These are phyloP conservation scores for Heteromeles arbutifolia DNA, from an alignment of 306 rosid genomes.

Conservation along the genomic window DNA sequence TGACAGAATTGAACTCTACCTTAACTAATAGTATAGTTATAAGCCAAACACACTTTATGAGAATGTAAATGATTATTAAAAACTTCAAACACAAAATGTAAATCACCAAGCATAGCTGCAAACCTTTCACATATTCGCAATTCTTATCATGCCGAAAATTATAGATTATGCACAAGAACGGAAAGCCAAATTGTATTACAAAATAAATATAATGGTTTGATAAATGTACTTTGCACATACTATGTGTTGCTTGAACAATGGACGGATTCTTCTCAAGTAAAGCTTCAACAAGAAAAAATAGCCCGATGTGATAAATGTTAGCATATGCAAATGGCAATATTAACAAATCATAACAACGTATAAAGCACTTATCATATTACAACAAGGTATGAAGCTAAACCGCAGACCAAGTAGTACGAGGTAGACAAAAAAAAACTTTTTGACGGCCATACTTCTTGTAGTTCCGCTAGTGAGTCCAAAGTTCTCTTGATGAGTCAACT, in stretches of 20 bases:
- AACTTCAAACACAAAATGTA: neutral
- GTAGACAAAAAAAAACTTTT: neutral
- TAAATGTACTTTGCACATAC: conserved; percentile 24
- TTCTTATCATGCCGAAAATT: neutral
- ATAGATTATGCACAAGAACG: neutral
- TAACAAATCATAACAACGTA: too few species aligned
- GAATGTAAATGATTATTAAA: neutral
- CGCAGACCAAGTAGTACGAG: neutral
- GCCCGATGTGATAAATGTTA: neutral
- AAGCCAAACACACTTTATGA: neutral
- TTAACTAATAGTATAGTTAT: neutral
- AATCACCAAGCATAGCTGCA: neutral
- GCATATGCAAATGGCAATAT: neutral
- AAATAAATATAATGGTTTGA: neutral
- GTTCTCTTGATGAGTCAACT: conserved; percentile 61
- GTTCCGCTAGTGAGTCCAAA: conserved; percentile 67
- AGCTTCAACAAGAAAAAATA: conserved; percentile 45
- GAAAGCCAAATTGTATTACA: neutral
- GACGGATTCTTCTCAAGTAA: conserved; percentile 62
- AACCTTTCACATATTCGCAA: neutral
- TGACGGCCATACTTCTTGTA: conserved; percentile 55
- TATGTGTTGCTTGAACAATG: conserved; percentile 41
- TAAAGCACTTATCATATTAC: neutral
- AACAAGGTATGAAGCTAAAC: neutral
- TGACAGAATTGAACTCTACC: neutral